phyloP scores from a whole-genome alignment of 2,329 filamentous ascomycete species.

The Alternaria atra region DNA sequence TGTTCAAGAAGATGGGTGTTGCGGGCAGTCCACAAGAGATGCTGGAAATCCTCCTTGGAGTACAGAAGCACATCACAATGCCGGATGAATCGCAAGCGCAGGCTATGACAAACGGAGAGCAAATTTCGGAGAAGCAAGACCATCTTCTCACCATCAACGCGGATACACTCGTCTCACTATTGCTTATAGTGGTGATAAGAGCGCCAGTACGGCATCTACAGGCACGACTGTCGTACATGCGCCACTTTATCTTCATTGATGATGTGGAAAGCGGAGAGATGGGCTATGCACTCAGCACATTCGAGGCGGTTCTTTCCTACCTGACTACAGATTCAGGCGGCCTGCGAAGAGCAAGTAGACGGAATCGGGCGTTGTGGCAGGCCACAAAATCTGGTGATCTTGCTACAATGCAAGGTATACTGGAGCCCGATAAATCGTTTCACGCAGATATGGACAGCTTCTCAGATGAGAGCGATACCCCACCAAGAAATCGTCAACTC shows the following conservation, averaged over 20 bases:
- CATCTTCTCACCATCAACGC: slow-evolving; percentile 76
- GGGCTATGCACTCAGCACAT: slow-evolving; percentile 94
- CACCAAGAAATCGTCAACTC: slow-evolving; percentile 37
- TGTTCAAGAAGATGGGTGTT: slow-evolving; percentile 84
- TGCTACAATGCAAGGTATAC: slow-evolving; percentile 76
- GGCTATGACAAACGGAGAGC: slow-evolving; percentile 31
- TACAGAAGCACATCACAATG: slow-evolving; percentile 82
- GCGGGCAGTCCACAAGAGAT: slow-evolving; percentile 87
- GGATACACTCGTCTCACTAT: slow-evolving; percentile 88
- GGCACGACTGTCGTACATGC: slow-evolving; percentile 90
- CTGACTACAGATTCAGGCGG: slow-evolving; percentile 82
- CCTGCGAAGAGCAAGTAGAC: slow-evolving; percentile 82
- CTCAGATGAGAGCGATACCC: slow-evolving; percentile 39
- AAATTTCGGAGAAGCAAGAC: slow-evolving; percentile 61
- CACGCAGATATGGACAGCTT: slow-evolving; percentile 42
- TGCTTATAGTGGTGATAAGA: slow-evolving; percentile 91
- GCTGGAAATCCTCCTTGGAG: slow-evolving; percentile 80
- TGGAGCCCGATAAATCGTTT: slow-evolving; percentile 72
- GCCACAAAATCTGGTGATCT: slow-evolving; percentile 81
- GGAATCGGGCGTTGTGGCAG: slow-evolving; percentile 89
- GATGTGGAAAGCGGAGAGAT: slow-evolving; percentile 96
- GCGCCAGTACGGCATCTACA: slow-evolving; percentile 88
- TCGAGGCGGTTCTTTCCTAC: slow-evolving; percentile 93
- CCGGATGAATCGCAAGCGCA: slow-evolving; percentile 50
- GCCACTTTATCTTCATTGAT: slow-evolving; percentile 96